These are phyloP conservation scores for Halenospora varia DNA, from an alignment of 495 filamentous ascomycete genomes.

Conservation along the genomic window DNA sequence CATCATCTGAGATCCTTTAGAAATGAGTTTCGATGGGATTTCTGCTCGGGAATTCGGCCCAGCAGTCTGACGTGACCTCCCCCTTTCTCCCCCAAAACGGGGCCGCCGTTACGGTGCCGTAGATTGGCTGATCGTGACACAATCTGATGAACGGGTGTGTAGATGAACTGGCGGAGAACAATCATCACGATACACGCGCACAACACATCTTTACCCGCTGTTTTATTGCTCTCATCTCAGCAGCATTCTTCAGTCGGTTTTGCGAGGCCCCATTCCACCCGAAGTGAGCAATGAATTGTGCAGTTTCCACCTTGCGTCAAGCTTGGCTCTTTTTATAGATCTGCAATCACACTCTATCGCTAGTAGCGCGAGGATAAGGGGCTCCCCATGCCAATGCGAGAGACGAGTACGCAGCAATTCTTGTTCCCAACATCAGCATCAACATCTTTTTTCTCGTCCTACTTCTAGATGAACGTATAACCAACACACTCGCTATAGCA, in stretches of 20 bases:
- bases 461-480: slow-evolving; percentile 11
- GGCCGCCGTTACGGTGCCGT: neutral
- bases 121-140: slow-evolving; percentile 1
- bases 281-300: slow-evolving; percentile 13
- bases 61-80: neutral
- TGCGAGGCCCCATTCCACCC: slow-evolving; percentile 10
- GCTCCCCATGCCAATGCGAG: slow-evolving; percentile 13
- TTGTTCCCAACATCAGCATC: neutral
- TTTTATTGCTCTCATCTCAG: slow-evolving; percentile 13
- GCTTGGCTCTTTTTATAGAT: slow-evolving; percentile 25
- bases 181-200: slow-evolving; percentile 1
- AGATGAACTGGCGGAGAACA: slow-evolving; percentile 1
- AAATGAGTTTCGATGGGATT: too few species aligned
- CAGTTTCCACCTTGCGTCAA: slow-evolving; percentile 19
- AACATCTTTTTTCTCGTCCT: slow-evolving; percentile 1
- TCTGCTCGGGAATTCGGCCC: too few species aligned
- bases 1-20: neutral
- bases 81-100: neutral
- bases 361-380: slow-evolving; percentile 22
- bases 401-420: slow-evolving; percentile 9
- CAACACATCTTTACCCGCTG: neutral
- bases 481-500: slow-evolving; percentile 10
- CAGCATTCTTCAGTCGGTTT: slow-evolving; percentile 18
- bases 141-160: slow-evolving; percentile 6
- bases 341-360: slow-evolving; percentile 17